Base-by-base conservation (phyloP, 1,284 basidiomycete genomes). In the Naganishia sp. region DNA sequence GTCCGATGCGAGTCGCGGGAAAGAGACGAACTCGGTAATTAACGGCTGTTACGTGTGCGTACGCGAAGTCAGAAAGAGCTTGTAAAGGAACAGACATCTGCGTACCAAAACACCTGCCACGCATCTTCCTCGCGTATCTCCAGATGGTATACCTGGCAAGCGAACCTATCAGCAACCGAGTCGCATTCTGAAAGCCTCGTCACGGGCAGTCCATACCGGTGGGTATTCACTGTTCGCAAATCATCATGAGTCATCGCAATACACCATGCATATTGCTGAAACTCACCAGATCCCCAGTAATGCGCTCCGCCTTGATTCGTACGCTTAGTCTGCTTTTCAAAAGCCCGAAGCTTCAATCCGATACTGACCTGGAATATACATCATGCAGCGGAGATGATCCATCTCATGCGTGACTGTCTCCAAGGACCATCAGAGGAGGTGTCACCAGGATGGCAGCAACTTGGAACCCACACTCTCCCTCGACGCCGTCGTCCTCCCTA, bases 101-200 rank as follows among this genome's bases (percentile, higher is more conserved):
- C 83, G 68, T 69, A 89, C 88, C 85, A 72, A 95, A 90, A 13
- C 90, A 89, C 51, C 92, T 85, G 1, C 93, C 92, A 68, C 88
- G 90, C 74, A 92, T 92, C 80, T 95, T 95, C 25, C 92, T 86
- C 3, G 94, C 93, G 72, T 88, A 86, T 25, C 92, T 85, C 79
- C 93, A 92, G 50, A 94, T 88, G 66, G 86, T 87, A 71, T 92
- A 88, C 71, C 90, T 66, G 31, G 10, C 18, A n/a, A 6, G 10
- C 13, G 18, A 15, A 47, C 11, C 15, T 6, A 50, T 11, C n/a
- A 39, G 35, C 10, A 39, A 39, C 35, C 7, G 35, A 1, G 10
- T 5, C 28, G n/a, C 17, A 21, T 3, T 21, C 2, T 35, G 3
- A 10, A n/a, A 39, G 18, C 10, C 11, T 39, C 13, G 10, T 54